A percentile compares a stretch with the other conserved stretches of the same genome.
Evolutionary conservation across 331 rosid species (phyloP).

Genomic region (Pyracantha coccinea): DNA sequence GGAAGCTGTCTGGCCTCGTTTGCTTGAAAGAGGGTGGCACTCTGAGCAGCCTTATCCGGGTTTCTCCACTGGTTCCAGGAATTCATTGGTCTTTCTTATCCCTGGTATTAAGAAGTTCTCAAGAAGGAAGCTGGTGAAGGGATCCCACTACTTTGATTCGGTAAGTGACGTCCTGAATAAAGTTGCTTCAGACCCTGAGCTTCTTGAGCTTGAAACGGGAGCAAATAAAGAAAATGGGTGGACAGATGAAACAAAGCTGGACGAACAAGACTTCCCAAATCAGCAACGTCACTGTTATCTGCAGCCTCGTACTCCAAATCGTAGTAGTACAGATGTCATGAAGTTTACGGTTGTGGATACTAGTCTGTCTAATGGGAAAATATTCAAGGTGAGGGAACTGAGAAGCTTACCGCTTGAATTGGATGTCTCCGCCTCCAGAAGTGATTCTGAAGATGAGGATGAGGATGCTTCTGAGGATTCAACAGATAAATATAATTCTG

Average conservation of each 20-base stretch:
- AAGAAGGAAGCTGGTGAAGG: constrained; percentile 67
- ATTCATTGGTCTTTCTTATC: constrained; percentile 69
- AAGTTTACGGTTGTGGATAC: constrained; percentile 93
- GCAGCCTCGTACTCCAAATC: constrained; percentile 59
- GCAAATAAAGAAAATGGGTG: constrained; percentile 38
- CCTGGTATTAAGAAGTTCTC: constrained; percentile 81
- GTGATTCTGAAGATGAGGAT: constrained; percentile 38
- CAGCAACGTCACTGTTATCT: constrained; percentile 73
- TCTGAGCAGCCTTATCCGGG: constrained; percentile 73
- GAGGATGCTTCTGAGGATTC: constrained; percentile 28
- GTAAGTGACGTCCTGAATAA: constrained; percentile 63
- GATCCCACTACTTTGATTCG: constrained; percentile 74
- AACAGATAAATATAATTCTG: constrained; percentile 37
- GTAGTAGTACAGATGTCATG: constrained; percentile 24
- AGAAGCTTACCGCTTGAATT: constrained; percentile 55
- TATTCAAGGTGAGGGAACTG: constrained; percentile 46
- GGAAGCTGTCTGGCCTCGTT: constrained; percentile 99
- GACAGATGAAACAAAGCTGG: constrained; percentile 37
- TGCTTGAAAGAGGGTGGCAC: constrained; percentile 95
- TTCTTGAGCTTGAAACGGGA: constrained; percentile 58
- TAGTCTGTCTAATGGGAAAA: constrained; percentile 46
- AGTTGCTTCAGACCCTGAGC: constrained; percentile 82
- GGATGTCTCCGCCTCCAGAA: constrained; percentile 24
- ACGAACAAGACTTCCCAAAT: constrained; percentile 38
- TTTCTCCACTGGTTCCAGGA: constrained; percentile 41